Evolutionary conservation across 306 rosid species (phyloP).

Genomic region (Castanopsis chinensis): DNA sequence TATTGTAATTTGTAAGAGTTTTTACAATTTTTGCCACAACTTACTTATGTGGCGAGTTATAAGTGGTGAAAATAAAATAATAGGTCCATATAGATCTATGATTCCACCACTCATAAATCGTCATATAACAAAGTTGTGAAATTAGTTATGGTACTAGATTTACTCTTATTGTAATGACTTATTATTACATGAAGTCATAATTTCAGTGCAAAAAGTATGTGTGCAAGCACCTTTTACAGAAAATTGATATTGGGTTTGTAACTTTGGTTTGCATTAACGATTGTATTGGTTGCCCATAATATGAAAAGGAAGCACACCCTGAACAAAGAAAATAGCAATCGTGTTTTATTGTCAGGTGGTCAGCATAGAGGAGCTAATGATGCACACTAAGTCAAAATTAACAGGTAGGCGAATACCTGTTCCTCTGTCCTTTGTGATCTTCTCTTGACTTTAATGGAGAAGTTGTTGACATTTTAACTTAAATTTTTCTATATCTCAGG

Average conservation of each 20-base stretch:
- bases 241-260: no score
- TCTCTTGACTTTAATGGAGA: neutral
- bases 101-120: fast-evolving
- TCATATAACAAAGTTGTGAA: fast-evolving
- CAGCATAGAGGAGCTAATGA: neutral
- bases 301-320: neutral
- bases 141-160: fast-evolving
- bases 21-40: fast-evolving
- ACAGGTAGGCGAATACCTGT: neutral
- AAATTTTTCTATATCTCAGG: no score
- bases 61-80: no score
- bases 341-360: neutral
- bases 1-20: no score
- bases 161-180: no score
- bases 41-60: fast-evolving
- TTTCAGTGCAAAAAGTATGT: no score
- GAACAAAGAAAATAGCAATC: neutral
- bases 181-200: no score
- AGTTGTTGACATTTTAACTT: neutral
- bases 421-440: neutral
- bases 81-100: fast-evolving
- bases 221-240: fast-evolving
- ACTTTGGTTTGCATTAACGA: no score
- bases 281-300: neutral
- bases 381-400: neutral